Conservation (phyloP, 2,329 filamentous ascomycete genomes). For the Pyrenophora seminiperda region DNA sequence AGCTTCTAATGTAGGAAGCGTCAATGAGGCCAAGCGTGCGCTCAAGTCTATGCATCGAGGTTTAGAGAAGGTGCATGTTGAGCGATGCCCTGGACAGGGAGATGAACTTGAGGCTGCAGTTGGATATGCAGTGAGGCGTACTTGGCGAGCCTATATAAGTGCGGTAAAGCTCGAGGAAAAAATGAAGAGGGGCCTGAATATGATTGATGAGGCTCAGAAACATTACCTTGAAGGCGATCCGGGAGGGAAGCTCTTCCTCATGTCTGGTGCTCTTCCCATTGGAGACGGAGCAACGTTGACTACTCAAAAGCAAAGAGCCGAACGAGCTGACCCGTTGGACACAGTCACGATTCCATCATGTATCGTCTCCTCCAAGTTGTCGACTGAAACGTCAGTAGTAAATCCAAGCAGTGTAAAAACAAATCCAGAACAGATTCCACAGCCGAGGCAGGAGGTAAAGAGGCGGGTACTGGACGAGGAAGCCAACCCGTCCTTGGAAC, state of each 20-base stretch:
- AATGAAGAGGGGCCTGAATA: constrained; percentile 5
- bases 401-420: constrained; percentile 3
- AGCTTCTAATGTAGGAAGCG: constrained; percentile 18
- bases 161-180: constrained; percentile 26
- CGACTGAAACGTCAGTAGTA: background rate
- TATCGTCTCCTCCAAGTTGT: background rate
- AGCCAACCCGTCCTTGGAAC: background rate
- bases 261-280: constrained; percentile 3
- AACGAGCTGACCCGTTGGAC: background rate
- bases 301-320: background rate
- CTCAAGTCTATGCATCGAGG: constrained; percentile 26
- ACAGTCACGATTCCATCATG: background rate
- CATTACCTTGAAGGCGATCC: background rate
- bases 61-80: constrained; percentile 29
- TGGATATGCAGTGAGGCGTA: constrained; percentile 19
- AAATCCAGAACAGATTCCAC: constrained; percentile 7
- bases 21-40: constrained; percentile 29
- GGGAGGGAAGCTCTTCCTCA: background rate
- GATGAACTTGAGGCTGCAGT: constrained; percentile 15
- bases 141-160: constrained; percentile 29
- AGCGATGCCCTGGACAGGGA: constrained; percentile 13
- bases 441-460: constrained; percentile 20
- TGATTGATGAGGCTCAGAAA: background rate
- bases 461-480: constrained; percentile 25
- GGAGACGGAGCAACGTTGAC: background rate